Base-by-base conservation (phyloP, 306 rosid genomes). In the Sicyos baderoa region DNA sequence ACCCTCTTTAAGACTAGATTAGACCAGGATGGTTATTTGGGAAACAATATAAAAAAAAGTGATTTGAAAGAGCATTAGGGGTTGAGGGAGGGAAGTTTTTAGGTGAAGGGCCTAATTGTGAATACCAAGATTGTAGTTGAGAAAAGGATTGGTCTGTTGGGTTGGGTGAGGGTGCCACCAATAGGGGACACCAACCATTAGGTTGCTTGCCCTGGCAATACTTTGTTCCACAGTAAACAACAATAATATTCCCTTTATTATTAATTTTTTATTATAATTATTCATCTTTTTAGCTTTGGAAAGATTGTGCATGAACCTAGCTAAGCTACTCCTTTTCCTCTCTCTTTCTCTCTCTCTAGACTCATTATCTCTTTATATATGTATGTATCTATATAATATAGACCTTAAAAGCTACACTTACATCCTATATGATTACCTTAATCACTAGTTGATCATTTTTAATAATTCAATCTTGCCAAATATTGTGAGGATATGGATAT, bases 121-220 rank as follows among this genome's bases (percentile, higher is more conserved):
- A 54, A 68, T 21, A 27, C 59, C 45, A 50, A 68, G 45, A 27
- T 68, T 50, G 73, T 68, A 68, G 73, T 68, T 68, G 25, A 52
- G 73, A 63, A 74, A 65, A 63, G 75, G 65, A 85, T 80, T 76
- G 22, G 77, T 78, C 79, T 76, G 87, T 88, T 80, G 54, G 70
- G 76, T 73, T 44, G 7, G 76, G 76, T 73, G 70, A 73, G 49
- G 76, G 70, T 23, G 72, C 76, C 70, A 74, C 85, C 79, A 54
- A 79, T 48, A 47, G 21, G 68, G 68, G 69, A 61, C 86, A 82
- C 72, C 80, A 79, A 70, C 74, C 54, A 72, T 74, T 27, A 16
- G 49, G 17, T 70, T 70, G 56, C 71, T 66, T 66, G 21, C 70
- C 56, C 17, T 45, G 55, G 32, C 67, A 71, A 71, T 72, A 45